phyloP scores from a whole-genome alignment of 208 protist species.

The Trypanosomatidae sp. region DNA sequence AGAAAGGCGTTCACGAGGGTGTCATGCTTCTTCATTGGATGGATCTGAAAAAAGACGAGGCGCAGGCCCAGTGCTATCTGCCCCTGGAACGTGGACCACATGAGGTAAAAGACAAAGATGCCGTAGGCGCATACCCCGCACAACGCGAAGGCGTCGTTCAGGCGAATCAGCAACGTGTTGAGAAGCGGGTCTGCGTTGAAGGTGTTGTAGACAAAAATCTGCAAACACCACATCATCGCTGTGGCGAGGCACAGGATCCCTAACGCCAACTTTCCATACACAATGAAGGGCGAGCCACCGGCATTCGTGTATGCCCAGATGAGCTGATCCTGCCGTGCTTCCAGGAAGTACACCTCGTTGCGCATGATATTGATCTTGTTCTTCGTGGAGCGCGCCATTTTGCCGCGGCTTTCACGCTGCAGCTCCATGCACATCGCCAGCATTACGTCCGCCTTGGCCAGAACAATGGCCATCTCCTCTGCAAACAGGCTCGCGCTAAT shows the following conservation, averaged over 20 bases:
- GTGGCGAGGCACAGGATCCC: constrained; percentile 60
- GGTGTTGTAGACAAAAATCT: constrained; percentile 90
- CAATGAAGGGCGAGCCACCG: constrained; percentile 65
- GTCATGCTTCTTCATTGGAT: constrained; percentile 87
- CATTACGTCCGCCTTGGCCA: constrained; percentile 74
- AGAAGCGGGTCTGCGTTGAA: constrained; percentile 65
- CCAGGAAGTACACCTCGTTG: constrained; percentile 87
- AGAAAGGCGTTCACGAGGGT: constrained; percentile 95
- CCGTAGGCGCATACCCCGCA: constrained; percentile 91
- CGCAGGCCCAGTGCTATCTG: constrained; percentile 90
- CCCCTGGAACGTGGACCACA: constrained; percentile 90
- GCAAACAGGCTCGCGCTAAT: constrained; percentile 55
- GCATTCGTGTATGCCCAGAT: constrained; percentile 77
- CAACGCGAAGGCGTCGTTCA: constrained; percentile 88
- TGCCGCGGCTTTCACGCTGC: constrained; percentile 35
- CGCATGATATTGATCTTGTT: constrained; percentile 76
- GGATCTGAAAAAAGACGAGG: constrained; percentile 83
- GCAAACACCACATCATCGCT: constrained; percentile 82
- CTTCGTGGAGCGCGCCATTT: constrained; percentile 36
- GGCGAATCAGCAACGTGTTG: constrained; percentile 68
- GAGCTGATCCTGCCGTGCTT: constrained; percentile 81
- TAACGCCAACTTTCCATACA: constrained; percentile 52
- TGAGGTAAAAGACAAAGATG: constrained; percentile 92
- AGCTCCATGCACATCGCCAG: constrained; percentile 62
- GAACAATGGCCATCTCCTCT: constrained; percentile 79